Percentiles rank a stretch among this genome's conserved stretches.
phyloP scores from a whole-genome alignment of 192 early-diverging fungal species.

The Umbelopsis isabellina region DNA sequence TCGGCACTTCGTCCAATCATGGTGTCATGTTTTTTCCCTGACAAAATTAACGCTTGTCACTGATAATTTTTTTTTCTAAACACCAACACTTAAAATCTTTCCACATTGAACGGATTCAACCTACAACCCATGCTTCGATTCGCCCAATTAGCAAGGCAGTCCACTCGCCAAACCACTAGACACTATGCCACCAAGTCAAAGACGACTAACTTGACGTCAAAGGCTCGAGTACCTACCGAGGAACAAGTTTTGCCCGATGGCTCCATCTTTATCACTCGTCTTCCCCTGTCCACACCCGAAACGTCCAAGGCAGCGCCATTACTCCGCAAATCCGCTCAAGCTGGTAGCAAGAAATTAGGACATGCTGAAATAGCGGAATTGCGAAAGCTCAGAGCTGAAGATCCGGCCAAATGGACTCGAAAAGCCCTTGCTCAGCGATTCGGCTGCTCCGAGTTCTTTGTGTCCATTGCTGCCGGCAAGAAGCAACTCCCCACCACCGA shows the following conservation, averaged over 20 bases:
- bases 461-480: conserved; percentile 34
- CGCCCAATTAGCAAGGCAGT: conserved; percentile 11
- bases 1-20: neutral
- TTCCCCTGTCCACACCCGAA: conserved; percentile 24
- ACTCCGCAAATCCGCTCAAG: neutral
- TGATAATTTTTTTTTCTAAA: conserved; percentile 2
- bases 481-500: neutral
- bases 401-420: conserved; percentile 43
- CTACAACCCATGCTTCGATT: conserved; percentile 1
- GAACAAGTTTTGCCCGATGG: conserved; percentile 26
- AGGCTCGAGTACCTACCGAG: conserved; percentile 29
- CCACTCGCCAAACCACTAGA: neutral
- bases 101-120: neutral
- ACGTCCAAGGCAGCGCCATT: conserved; percentile 17
- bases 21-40: neutral
- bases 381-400: conserved; percentile 32
- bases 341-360: conserved; percentile 12
- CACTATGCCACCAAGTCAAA: conserved; percentile 43
- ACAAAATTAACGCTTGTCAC: neutral
- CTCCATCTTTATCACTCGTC: conserved; percentile 29
- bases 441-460: conserved; percentile 42
- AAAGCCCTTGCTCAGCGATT: conserved; percentile 43
- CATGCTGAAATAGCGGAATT: conserved; percentile 38
- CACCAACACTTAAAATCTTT: conserved; percentile 1
- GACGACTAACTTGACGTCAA: conserved; percentile 36